Evolutionary conservation across 2,329 filamentous ascomycete genomes (phyloP).

Genomic region (Aspergillus calidoustus): DNA sequence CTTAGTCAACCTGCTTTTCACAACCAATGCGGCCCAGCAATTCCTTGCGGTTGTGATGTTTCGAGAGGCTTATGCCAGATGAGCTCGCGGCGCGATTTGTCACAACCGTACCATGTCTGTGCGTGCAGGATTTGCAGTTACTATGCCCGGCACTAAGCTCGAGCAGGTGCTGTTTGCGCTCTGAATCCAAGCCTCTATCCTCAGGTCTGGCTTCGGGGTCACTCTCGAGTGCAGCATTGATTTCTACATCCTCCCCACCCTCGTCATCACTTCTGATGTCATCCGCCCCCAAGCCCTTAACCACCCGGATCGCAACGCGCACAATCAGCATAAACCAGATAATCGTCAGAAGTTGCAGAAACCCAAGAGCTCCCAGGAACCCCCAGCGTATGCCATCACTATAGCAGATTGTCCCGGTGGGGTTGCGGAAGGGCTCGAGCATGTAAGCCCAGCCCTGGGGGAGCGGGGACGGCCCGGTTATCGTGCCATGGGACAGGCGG

Average conservation of each 20-base stretch:
- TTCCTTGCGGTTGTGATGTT: not conserved
- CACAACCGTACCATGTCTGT: not conserved
- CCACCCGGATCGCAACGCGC: conserved; percentile 73
- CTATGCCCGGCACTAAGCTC: not conserved
- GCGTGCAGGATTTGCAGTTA: no score
- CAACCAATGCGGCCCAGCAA: conserved; percentile 4
- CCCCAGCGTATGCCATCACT: conserved; percentile 68
- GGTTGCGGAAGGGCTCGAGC: conserved; percentile 44
- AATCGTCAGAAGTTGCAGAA: conserved; percentile 74
- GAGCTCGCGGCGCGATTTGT: not conserved
- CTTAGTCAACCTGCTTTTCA: not conserved
- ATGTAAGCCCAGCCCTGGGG: not conserved
- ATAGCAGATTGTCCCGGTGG: conserved; percentile 73
- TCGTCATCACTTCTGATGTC: conserved; percentile 74
- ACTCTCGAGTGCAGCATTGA: not conserved
- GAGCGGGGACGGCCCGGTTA: not conserved
- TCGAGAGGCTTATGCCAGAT: not conserved
- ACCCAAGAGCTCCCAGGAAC: conserved; percentile 73
- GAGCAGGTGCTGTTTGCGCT: not conserved
- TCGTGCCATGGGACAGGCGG: not conserved
- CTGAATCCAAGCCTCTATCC: no score
- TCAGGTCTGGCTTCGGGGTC: not conserved
- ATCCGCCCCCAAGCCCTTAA: conserved; percentile 73
- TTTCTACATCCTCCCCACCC: not conserved
- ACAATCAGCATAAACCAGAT: conserved; percentile 84